Percentiles rank a stretch among this genome's conserved stretches.
Evolutionary conservation across 345 rosid species (phyloP).

Genomic region (Cardamine chenopodiifolia): DNA sequence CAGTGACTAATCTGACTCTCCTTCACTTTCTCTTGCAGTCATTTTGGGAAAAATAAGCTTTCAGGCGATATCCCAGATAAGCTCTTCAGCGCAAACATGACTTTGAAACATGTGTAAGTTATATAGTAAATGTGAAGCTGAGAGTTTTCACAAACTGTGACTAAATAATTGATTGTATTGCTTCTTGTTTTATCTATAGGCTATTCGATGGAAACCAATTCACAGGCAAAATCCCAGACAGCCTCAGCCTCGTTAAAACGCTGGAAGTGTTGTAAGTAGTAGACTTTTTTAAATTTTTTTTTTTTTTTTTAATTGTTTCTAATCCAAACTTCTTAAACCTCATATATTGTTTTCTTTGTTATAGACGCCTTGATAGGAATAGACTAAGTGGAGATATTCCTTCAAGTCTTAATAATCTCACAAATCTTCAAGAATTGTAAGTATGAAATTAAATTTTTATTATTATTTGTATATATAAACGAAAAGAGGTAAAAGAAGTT

Average conservation of each 20-base stretch:
- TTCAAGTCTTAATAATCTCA: conserved; percentile 58
- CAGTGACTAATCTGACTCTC: not conserved
- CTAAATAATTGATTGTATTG: too few relatives aligned
- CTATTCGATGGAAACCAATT: not conserved
- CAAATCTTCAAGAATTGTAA: conserved; percentile 61
- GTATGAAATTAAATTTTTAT: conserved; percentile 27
- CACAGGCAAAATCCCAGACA: not conserved
- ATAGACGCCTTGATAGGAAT: conserved; percentile 82
- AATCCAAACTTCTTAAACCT: not conserved
- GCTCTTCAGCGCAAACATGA: conserved; percentile 8
- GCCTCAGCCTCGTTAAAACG: not conserved
- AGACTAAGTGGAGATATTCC: conserved; percentile 57
- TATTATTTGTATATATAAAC: not conserved
- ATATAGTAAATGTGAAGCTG: not conserved
- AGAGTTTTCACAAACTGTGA: not conserved
- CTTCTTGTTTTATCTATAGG: too few relatives aligned
- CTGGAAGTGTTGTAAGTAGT: not conserved
- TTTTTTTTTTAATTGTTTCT: too few relatives aligned
- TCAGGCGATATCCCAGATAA: not conserved
- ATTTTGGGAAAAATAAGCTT: conserved; percentile 14
- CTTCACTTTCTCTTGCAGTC: not conserved
- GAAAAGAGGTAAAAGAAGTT: not conserved
- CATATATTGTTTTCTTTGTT: conserved; percentile 9
- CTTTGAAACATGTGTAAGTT: conserved; percentile 15
- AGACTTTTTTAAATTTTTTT: too few relatives aligned